Base-by-base conservation (phyloP, 1,284 basidiomycete genomes). In the Grifola frondosa region DNA sequence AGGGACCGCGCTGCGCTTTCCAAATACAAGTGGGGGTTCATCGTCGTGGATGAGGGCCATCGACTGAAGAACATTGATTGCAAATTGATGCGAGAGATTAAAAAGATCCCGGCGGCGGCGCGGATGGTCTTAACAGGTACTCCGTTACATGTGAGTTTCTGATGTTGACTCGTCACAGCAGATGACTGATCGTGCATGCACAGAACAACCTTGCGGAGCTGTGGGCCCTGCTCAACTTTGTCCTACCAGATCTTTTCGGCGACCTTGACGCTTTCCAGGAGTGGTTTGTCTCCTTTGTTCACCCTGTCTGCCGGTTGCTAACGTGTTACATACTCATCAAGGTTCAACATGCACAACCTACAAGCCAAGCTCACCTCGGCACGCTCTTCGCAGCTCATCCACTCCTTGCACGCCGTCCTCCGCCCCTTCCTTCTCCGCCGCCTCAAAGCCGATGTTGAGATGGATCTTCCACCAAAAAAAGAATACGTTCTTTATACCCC, bases 11-110 rank as follows among this genome's bases (percentile, higher is more conserved):
- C 71, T 24, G 75, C 80, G 56, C 72, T 96, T 24, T 68, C 77
- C 5, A 75, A 77, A 38, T 85, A 87, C 59, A 70, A 81, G 40
- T 96, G 91, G 91, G 92, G 91, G 39, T 96, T 92, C 59, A 91
- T 97, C 53, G 89, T 97, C 40, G 94, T 97, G 0, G 95, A 97
- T 62, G 95, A 98, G 65, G 93, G 94, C 0, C 95, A 98, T 64
- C 75, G 95, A 19, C 65, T 98, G 56, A 97, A 97, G 71, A 97
- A 98, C 58, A 73, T 95, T 49, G 81, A 97, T 59, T 93, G 90
- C 65, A 85, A 81, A 67, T 78, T 98, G 20, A 91, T 97, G 63
- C 80, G 80, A 48, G 94, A 97, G 66, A 84, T 98, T 53, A 97
- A 96, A 71, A 81, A 83, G 56, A 94, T 94, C 60, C 72, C 74